Evolutionary conservation across 2,329 filamentous ascomycete genomes (phyloP).

Genomic region (Apiospora sp.): DNA sequence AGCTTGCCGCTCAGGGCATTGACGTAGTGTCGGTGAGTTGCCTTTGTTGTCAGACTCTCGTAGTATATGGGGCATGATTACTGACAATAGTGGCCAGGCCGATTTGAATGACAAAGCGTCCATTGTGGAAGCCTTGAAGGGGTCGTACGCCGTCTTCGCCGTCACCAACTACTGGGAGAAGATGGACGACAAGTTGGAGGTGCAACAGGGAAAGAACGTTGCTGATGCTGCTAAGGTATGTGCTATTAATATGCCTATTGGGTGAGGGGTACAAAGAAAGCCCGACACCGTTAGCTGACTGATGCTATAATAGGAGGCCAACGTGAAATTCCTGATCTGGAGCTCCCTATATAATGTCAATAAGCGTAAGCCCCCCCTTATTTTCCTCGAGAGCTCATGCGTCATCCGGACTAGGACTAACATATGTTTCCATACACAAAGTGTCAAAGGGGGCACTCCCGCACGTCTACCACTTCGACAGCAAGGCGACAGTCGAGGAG

Average conservation of each 20-base stretch:
- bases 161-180: constrained; percentile 62
- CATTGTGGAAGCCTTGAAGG: constrained; percentile 52
- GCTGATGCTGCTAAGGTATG: constrained; percentile 54
- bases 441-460: constrained; percentile 50
- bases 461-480: constrained; percentile 61
- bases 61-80: not conserved
- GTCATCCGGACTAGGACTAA: not conserved
- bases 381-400: not conserved
- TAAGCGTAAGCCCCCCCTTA: constrained; percentile 42
- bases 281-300: not conserved
- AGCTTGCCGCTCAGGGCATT: constrained; percentile 53
- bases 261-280: not conserved
- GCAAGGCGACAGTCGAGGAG: constrained; percentile 62
- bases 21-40: constrained; percentile 55
- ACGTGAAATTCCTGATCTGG: constrained; percentile 54
- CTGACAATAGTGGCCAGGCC: constrained; percentile 42
- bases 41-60: not conserved
- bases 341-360: constrained; percentile 51
- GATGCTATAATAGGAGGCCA: constrained; percentile 41
- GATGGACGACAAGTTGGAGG: constrained; percentile 48
- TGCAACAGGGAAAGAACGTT: constrained; percentile 56
- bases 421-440: constrained; percentile 28
- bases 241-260: not conserved
- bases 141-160: constrained; percentile 57
- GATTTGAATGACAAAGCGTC: constrained; percentile 57